A percentile compares a stretch with the other conserved stretches of the same genome.
Evolutionary conservation across 2,329 filamentous ascomycete genomes (phyloP).

Genomic region (Mycocentrospora acerina): DNA sequence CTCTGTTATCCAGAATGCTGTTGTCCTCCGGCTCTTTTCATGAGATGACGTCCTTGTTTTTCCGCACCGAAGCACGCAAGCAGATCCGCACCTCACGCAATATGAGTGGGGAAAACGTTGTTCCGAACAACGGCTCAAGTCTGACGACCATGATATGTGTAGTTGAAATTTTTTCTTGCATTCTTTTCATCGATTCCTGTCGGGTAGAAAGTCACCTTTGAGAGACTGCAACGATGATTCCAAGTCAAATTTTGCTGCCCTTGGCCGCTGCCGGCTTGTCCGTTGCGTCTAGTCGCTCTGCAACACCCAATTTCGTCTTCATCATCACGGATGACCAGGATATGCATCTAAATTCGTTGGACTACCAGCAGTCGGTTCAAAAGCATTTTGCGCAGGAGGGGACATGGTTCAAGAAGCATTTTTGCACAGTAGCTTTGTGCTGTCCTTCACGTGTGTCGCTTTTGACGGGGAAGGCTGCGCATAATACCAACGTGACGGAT

Average conservation of each 20-base stretch:
- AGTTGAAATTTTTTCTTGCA: no score
- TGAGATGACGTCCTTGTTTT: no score
- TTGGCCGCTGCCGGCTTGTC: slow-evolving; percentile 5
- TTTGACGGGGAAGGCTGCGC: slow-evolving; percentile 66
- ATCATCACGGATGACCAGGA: slow-evolving; percentile 71
- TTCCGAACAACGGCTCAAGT: no score
- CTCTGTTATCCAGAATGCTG: no score
- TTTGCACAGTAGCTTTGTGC: slow-evolving; percentile 66
- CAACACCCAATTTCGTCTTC: slow-evolving; percentile 61
- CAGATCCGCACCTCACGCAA: slow-evolving; percentile 3
- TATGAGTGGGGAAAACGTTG: slow-evolving; percentile 3
- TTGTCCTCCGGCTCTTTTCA: no score
- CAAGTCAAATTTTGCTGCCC: slow-evolving; percentile 7
- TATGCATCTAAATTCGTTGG: slow-evolving; percentile 60
- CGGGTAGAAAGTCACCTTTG: neutral
- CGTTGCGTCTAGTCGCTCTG: neutral
- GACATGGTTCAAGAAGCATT: slow-evolving; percentile 63
- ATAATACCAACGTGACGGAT: slow-evolving; percentile 71
- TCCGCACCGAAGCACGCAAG: no score
- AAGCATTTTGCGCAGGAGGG: slow-evolving; percentile 61
- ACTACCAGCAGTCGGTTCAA: slow-evolving; percentile 61
- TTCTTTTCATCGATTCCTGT: neutral
- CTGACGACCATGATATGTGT: no score
- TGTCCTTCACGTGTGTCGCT: slow-evolving; percentile 68
- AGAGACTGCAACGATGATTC: slow-evolving; percentile 4